These are phyloP conservation scores for Tolypocladium cylindrosporum DNA, from an alignment of 2,329 filamentous ascomycete genomes.

Conservation along the genomic window DNA sequence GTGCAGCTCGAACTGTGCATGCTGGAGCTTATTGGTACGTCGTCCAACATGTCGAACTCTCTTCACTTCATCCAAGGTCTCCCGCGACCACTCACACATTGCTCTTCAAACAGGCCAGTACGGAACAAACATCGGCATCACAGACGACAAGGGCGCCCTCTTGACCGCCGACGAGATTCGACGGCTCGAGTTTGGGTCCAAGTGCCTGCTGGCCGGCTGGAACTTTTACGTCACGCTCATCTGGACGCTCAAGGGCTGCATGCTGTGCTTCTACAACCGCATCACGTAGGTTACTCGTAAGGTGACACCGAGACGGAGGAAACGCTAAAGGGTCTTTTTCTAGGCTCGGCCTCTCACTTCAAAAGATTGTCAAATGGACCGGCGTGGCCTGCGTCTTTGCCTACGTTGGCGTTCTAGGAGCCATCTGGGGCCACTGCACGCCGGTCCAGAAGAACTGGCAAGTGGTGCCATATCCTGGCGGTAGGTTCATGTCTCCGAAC, in stretches of 20 bases:
- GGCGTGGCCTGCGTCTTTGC: constrained; percentile 17
- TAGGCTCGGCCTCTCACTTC: constrained; percentile 25
- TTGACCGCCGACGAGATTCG: constrained; percentile 18
- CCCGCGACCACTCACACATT: background rate
- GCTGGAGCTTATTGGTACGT: constrained; percentile 22
- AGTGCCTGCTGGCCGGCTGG: constrained; percentile 26
- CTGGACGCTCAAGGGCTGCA: constrained; percentile 31
- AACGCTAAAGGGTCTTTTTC: background rate
- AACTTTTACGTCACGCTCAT: constrained; percentile 30
- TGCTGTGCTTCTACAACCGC: constrained; percentile 31
- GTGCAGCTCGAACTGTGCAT: constrained; percentile 16
- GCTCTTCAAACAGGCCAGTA: constrained; percentile 16
- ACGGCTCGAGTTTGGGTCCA: constrained; percentile 21
- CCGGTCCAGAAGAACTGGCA: constrained; percentile 29
- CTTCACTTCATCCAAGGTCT: background rate
- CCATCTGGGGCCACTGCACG: constrained; percentile 24
- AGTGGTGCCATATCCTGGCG: constrained; percentile 28
- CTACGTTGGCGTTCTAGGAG: constrained; percentile 21
- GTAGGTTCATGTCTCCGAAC: constrained; percentile 9
- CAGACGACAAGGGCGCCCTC: constrained; percentile 17
- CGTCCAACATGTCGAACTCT: background rate
- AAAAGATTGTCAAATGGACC: constrained; percentile 25
- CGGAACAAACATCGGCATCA: constrained; percentile 28
- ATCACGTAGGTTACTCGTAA: constrained; percentile 23
- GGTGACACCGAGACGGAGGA: background rate